phyloP scores from a whole-genome alignment of 352 stramenopile genomes.

The Paralagenidium karlingii region DNA sequence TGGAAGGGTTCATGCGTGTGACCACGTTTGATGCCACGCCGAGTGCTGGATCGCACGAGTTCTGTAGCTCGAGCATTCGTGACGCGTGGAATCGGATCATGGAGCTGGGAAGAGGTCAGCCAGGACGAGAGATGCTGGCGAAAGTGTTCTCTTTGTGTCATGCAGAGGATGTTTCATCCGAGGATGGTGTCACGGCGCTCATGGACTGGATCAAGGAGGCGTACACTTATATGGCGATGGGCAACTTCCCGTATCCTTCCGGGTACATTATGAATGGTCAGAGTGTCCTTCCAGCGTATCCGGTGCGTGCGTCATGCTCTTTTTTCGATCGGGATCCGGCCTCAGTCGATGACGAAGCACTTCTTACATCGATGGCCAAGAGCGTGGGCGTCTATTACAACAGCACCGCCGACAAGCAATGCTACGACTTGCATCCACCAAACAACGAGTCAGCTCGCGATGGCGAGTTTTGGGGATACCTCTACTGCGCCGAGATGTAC shows the following conservation, averaged over 20 bases:
- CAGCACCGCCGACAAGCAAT: slow-evolving; percentile 36
- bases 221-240: slow-evolving; percentile 92
- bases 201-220: slow-evolving; percentile 58
- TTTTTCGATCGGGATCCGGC: slow-evolving; percentile 38
- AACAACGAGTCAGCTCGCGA: slow-evolving; percentile 39
- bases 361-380: slow-evolving; percentile 42
- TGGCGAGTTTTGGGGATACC: slow-evolving; percentile 67
- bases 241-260: slow-evolving; percentile 94
- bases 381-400: slow-evolving; percentile 70
- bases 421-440: slow-evolving; percentile 31
- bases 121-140: slow-evolving; percentile 28
- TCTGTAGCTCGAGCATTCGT: slow-evolving; percentile 75
- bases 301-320: slow-evolving; percentile 78
- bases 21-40: slow-evolving; percentile 54
- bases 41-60: slow-evolving; percentile 34
- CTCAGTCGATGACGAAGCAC: slow-evolving; percentile 9
- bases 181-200: slow-evolving; percentile 33
- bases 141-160: slow-evolving; percentile 40
- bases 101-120: slow-evolving; percentile 24
- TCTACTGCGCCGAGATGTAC: slow-evolving; percentile 71
- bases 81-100: slow-evolving; percentile 43
- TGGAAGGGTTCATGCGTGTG: slow-evolving; percentile 40
- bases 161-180: slow-evolving; percentile 18
- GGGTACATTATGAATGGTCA: slow-evolving; percentile 88
- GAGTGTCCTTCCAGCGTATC: slow-evolving; percentile 82